phyloP scores from a whole-genome alignment of 345 rosid species.

The Boechera stricta region DNA sequence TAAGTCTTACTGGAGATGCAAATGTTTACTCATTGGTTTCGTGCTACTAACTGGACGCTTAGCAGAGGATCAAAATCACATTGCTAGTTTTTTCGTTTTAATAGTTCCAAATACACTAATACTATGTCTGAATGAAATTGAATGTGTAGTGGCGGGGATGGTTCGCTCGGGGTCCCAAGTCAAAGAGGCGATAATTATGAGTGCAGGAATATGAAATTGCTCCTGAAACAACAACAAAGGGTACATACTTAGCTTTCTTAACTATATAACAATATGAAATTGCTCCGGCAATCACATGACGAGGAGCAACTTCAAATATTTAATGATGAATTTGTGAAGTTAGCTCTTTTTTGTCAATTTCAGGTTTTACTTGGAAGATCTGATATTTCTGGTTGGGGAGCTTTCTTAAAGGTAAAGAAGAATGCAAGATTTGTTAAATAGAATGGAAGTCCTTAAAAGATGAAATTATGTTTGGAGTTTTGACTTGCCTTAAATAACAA shows the following conservation, averaged over 20 bases:
- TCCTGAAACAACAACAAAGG: conserved; percentile 97
- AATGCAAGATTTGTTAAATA: conserved; percentile 16
- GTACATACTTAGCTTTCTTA: conserved; percentile 47
- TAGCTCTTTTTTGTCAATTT: conserved; percentile 16
- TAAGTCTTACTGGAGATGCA: conserved; percentile 45
- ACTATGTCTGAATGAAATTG: conserved; percentile 17
- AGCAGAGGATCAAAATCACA: conserved; percentile 2
- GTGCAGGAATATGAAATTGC: conserved; percentile 98
- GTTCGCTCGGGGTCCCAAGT: conserved; percentile 84
- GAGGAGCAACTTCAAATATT: neutral
- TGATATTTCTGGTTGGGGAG: conserved; percentile 99
- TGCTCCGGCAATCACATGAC: neutral
- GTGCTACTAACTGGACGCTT: neutral
- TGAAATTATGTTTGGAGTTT: neutral
- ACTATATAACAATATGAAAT: neutral
- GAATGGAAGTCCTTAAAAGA: neutral
- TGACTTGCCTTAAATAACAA: conserved; percentile 18
- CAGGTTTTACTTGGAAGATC: conserved; percentile 99
- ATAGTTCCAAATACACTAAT: neutral
- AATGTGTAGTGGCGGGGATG: conserved; percentile 90
- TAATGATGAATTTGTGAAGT: conserved; percentile 17
- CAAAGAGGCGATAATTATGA: conserved; percentile 99
- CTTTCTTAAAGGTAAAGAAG: conserved; percentile 85
- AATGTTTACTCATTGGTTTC: conserved; percentile 21
- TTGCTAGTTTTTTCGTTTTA: neutral